Evolutionary conservation across 148 eudicot genomes (phyloP), one percentile per base, ranked within the genome.

Genomic region (Tetragonia tetragonoides): DNA sequence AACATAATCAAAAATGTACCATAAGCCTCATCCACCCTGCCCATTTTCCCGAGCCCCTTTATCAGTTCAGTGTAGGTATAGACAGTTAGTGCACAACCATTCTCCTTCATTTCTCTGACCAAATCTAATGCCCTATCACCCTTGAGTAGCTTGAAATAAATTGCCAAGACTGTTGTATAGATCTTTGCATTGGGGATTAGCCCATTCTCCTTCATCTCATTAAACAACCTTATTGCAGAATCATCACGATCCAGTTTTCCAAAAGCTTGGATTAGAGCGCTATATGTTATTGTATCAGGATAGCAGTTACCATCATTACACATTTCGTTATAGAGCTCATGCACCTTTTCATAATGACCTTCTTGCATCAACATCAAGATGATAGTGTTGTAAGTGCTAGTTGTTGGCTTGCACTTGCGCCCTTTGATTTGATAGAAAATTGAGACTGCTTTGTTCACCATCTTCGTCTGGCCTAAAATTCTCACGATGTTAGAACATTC

Each of bases 261-360:
- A 82, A 89, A 89, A 10, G 93, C 77, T 63, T 95, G 85, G 80
- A 95, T 93, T 63, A 95, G 89, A 63, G 94, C 96, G 81, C 97
- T 81, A 70, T 95, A 95, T 54, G 99, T 95, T 41, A 87, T 72
- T 4, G 99, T 86, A 73, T 95, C 94, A 14, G 99, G 97, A 54
- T 88, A 87, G 83, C 97, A 95, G 72, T 82, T 87, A 39, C 87
- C 93, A 75, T 95, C 99, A 72, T 82, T 87, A 69, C 94, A 95
- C 99, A 95, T 95, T 79, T 95, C 99, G 75, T 73, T 91, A 71
- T 93, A 95, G 56, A 95, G 89, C 84, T 95, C 99, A 44, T 91
- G 91, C 81, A 95, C 90, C 83, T 95, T 95, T 68, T 90, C 99
- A 77, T 87, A 88, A 44, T 93, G 94, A 44, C 93, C 94, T 74